Evolutionary conservation across 257 asterid genomes (phyloP).

Genomic region (Solanum virginianum): DNA sequence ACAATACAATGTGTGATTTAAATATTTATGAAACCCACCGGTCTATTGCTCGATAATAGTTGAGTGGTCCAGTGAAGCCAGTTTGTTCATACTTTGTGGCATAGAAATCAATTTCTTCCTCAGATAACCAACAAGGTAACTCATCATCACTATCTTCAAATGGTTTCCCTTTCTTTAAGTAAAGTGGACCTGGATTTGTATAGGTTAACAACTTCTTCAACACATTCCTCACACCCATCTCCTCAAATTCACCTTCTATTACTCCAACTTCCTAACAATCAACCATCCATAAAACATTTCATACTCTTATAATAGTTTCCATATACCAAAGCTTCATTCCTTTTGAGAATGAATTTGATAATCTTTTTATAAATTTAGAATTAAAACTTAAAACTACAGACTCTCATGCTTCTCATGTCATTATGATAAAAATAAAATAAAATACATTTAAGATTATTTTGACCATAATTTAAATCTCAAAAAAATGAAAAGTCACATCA

Average conservation of each 20-base stretch:
- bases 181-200: constrained; percentile 37
- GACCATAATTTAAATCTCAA: too few relatives aligned
- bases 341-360: too few relatives aligned
- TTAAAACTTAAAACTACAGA: too few relatives aligned
- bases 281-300: not conserved
- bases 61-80: constrained; percentile 59
- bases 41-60: constrained; percentile 53
- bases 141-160: not conserved
- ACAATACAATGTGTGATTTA: too few relatives aligned
- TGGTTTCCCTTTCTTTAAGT: constrained; percentile 32
- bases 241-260: constrained; percentile 46
- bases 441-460: too few relatives aligned
- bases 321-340: too few relatives aligned
- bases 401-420: too few relatives aligned
- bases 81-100: constrained; percentile 30
- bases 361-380: too few relatives aligned
- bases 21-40: not conserved
- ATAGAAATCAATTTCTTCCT: constrained; percentile 42
- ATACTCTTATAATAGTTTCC: not conserved
- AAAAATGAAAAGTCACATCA: too few relatives aligned
- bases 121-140: constrained; percentile 47
- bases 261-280: constrained; percentile 36
- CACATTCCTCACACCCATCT: constrained; percentile 31
- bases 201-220: constrained; percentile 25
- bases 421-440: too few relatives aligned